Evolutionary conservation across 129 eudicot species (phyloP).

Genomic region (Deinandra increscens): DNA sequence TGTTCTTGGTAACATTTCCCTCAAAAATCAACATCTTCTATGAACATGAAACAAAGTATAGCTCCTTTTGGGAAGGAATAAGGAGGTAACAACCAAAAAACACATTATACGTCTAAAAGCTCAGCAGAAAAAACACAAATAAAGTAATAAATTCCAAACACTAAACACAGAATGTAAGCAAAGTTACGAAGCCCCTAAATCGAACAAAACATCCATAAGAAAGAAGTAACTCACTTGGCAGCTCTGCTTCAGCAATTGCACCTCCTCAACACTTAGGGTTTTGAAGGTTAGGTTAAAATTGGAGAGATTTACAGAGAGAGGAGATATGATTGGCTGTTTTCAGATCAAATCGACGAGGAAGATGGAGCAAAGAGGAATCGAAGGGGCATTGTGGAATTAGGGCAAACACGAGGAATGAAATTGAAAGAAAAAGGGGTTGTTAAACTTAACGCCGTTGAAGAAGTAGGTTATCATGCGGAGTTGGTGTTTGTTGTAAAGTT

Average conservation of each 20-base stretch:
- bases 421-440: not conserved
- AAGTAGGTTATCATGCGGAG: not conserved
- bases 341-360: not conserved
- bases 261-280: not conserved
- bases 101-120: not conserved
- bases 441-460: slow-evolving; percentile 3
- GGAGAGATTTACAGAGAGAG: not conserved
- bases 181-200: not conserved
- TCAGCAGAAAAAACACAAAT: not conserved
- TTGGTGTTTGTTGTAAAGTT: not conserved
- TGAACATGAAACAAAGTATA: not conserved
- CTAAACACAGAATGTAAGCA: not conserved
- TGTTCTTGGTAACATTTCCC: not conserved
- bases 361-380: not conserved
- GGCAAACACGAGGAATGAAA: slow-evolving; percentile 16
- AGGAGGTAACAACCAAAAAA: not conserved
- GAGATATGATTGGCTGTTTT: not conserved
- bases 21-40: not conserved
- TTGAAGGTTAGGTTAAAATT: not conserved
- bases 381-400: slow-evolving; percentile 19
- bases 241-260: not conserved
- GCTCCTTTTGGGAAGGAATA: not conserved
- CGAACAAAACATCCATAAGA: not conserved
- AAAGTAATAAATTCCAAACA: not conserved
- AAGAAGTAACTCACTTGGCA: slow-evolving; percentile 3